A percentile compares a stretch with the other conserved stretches of the same genome.
Conservation (phyloP, 805 yeast genomes). For the Schwanniomyces sp. region DNA sequence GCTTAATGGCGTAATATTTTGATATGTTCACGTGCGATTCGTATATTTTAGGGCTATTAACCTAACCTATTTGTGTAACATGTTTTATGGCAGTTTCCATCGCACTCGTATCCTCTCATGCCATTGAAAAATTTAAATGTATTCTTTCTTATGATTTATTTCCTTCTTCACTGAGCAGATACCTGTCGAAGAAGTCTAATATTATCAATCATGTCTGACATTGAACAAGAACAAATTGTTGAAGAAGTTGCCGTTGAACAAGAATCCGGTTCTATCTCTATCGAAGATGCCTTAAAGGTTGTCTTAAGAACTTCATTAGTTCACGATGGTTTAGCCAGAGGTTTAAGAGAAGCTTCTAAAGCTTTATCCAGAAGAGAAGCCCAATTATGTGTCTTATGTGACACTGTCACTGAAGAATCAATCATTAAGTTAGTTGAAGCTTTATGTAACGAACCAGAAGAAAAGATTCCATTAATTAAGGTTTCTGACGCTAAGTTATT, state of each 20-base stretch:
- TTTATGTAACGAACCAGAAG: slow-evolving; percentile 96
- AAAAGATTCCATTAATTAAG: slow-evolving; percentile 96
- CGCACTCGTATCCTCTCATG: neutral
- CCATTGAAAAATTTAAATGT: slow-evolving; percentile 7
- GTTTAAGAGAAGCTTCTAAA: slow-evolving; percentile 99
- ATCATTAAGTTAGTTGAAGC: slow-evolving; percentile 98
- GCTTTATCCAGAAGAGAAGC: slow-evolving; percentile 98
- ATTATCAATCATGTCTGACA: slow-evolving; percentile 75
- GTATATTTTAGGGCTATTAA: neutral
- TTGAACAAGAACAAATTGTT: slow-evolving; percentile 82
- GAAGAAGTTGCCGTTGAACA: slow-evolving; percentile 83
- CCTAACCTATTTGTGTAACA: neutral
- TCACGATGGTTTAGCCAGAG: slow-evolving; percentile 99
- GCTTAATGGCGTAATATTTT: neutral
- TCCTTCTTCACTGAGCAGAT: slow-evolving; percentile 56
- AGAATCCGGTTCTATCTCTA: slow-evolving; percentile 87
- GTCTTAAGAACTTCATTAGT: slow-evolving; percentile 97
- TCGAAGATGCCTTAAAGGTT: slow-evolving; percentile 97
- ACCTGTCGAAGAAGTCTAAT: slow-evolving; percentile 74
- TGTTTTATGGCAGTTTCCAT: neutral
- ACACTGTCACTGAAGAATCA: slow-evolving; percentile 96
- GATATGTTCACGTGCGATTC: neutral
- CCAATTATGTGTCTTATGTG: slow-evolving; percentile 95
- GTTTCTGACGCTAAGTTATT: slow-evolving; percentile 99
- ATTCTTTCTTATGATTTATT: slow-evolving; percentile 7